These are phyloP conservation scores for Vachellia collinsii DNA, from an alignment of 306 rosid genomes.

Conservation along the genomic window DNA sequence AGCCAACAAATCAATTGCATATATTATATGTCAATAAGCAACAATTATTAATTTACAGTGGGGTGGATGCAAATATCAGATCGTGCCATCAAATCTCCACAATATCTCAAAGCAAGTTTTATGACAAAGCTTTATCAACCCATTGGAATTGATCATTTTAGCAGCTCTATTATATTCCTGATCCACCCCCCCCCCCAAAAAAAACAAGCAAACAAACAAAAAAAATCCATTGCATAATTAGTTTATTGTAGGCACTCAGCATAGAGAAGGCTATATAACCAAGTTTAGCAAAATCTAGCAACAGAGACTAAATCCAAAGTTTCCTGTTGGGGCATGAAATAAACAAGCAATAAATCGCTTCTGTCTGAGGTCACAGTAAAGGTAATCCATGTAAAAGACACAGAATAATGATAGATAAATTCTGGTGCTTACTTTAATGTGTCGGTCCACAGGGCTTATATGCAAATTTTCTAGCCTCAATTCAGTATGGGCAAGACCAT, in stretches of 20 bases:
- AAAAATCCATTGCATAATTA: constrained; percentile 2
- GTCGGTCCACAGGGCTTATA: constrained; percentile 95
- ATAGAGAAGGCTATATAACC: constrained; percentile 14
- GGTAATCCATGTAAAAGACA: no score
- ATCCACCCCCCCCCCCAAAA: neutral
- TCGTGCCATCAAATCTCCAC: constrained; percentile 13
- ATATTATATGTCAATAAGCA: constrained; percentile 36
- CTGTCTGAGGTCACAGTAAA: no score
- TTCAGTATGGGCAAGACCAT: no score
- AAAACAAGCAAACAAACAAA: no score
- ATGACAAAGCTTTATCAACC: constrained; percentile 21
- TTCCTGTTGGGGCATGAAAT: no score
- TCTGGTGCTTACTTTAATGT: constrained; percentile 79
- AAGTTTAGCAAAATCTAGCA: constrained; percentile 5
- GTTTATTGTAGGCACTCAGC: constrained; percentile 21
- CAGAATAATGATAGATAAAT: constrained; percentile 2
- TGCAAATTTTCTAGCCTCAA: constrained; percentile 93
- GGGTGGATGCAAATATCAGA: constrained; percentile 29
- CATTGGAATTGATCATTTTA: constrained; percentile 27
- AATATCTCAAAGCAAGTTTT: constrained; percentile 10
- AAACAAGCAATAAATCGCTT: no score
- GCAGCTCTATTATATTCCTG: constrained; percentile 20
- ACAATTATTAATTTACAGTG: constrained; percentile 29
- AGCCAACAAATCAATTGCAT: neutral
- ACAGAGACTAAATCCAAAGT: constrained; percentile 10